phyloP scores from a whole-genome alignment of 1,284 basidiomycete genomes.

The Boletus sp. region DNA sequence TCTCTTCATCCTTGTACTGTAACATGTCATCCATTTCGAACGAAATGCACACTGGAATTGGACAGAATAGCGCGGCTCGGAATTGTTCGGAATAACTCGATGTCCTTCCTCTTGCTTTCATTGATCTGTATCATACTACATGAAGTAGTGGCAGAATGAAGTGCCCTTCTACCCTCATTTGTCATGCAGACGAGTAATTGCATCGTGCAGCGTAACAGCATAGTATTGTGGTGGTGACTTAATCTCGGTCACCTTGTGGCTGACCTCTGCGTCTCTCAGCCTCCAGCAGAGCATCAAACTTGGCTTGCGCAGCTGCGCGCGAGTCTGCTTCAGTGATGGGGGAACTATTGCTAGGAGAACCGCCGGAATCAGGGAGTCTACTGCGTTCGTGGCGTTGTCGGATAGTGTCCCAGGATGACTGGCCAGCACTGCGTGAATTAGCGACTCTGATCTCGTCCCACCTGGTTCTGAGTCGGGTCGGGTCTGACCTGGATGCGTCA shows the following conservation, averaged over 20 bases:
- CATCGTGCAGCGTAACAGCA: neutral
- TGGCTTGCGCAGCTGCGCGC: slow-evolving; percentile 46
- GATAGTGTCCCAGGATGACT: slow-evolving; percentile 63
- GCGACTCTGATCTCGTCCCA: slow-evolving; percentile 64
- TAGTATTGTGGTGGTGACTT: neutral
- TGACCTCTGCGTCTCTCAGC: slow-evolving; percentile 44
- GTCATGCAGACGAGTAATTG: neutral
- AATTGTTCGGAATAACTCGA: slow-evolving; percentile 11
- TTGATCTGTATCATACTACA: slow-evolving; percentile 8
- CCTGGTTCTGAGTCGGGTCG: slow-evolving; percentile 33
- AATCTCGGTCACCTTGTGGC: slow-evolving; percentile 9
- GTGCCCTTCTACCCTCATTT: neutral
- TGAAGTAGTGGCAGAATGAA: slow-evolving; percentile 7
- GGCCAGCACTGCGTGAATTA: slow-evolving; percentile 42
- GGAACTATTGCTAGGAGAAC: slow-evolving; percentile 11
- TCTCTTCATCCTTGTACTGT: slow-evolving; percentile 10
- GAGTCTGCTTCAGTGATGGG: slow-evolving; percentile 29
- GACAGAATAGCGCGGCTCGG: slow-evolving; percentile 13
- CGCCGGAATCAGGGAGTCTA: slow-evolving; percentile 26
- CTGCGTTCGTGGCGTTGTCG: slow-evolving; percentile 54
- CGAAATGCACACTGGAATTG: slow-evolving; percentile 6
- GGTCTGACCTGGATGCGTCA: slow-evolving; percentile 13
- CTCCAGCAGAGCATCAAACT: slow-evolving; percentile 57
- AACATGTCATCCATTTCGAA: slow-evolving; percentile 5
- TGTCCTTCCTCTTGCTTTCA: slow-evolving; percentile 1